Evolutionary conservation across 225 moss, liverwort and hornwort genomes (phyloP), one percentile per base, ranked within the genome.

Genomic region (Antitrichia curtipendula): DNA sequence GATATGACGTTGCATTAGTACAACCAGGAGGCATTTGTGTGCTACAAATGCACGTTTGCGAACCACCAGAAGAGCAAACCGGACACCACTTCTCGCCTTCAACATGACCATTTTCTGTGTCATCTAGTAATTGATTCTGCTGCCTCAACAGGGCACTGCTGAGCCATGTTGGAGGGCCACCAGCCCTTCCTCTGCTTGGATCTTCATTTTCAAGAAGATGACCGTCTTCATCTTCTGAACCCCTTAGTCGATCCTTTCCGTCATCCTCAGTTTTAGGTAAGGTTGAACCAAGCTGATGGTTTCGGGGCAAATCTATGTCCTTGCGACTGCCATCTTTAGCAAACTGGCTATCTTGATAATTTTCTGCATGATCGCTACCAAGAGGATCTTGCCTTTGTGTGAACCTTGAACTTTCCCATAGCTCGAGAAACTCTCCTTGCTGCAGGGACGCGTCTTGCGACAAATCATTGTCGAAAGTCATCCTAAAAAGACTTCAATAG

Each of bases 111-210:
- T 83, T 81, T 56, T 88, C 90, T 77, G 73, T 61, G 41, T 78
- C 86, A 71, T 61, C 60, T 24, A 87, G 61, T 24, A 86, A 62
- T 72, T 86, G 89, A 86, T 85, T 84, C 40, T 86, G 90, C 89
- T 90, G 89, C 59, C 86, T 87, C 72, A 86, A 21, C 53, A 89
- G 78, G 81, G 92, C 91, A 86, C 82, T 91, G 41, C 88, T 92
- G 50, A 94, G 89, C 94, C 94, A 92, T 73, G 94, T 91, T 71
- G 91, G 90, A 83, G 92, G 90, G 49, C 80, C 86, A 71, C 85
- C 85, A 73, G 75, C 62, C 64, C 88, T 88, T 62, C 54, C 56
- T 24, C 82, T 76, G 82, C 82, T 88, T 57, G 88, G 75, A 73
- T 80, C 88, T 59, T 91, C 83, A 80, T 73, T 87, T 87, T 81